Evolutionary conservation across 192 early-diverging fungal species (phyloP).

Genomic region (Backusella tuberculispora): DNA sequence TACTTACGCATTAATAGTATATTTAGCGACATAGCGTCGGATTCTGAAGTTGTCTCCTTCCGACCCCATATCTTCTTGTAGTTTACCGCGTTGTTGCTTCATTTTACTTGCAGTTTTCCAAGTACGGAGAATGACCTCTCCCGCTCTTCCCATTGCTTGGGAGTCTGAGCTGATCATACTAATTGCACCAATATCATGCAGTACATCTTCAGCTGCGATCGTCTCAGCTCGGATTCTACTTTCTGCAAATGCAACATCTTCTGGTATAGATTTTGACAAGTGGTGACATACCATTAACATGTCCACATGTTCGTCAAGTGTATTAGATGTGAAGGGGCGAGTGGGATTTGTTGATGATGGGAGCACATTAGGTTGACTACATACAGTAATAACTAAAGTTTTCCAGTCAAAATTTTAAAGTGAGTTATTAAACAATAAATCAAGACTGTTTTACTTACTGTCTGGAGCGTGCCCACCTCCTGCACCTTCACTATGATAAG

Average conservation of each 20-base stretch:
- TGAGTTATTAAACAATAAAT: neutral
- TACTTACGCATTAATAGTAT: constrained; percentile 94
- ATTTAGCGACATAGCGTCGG: constrained; percentile 93
- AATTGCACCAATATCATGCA: constrained; percentile 98
- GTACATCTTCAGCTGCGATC: constrained; percentile 95
- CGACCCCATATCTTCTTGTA: constrained; percentile 50
- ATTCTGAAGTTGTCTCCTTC: constrained; percentile 88
- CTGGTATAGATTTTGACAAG: constrained; percentile 90
- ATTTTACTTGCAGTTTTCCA: constrained; percentile 98
- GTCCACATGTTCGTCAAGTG: constrained; percentile 97
- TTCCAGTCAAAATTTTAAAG: neutral
- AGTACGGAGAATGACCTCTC: constrained; percentile 89
- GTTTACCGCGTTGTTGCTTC: constrained; percentile 79
- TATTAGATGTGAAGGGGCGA: constrained; percentile 91
- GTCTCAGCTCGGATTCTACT: constrained; percentile 95
- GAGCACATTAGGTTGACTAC: constrained; percentile 83
- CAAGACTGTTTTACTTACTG: constrained; percentile 37
- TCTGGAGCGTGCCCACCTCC: constrained; percentile 95
- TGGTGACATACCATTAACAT: constrained; percentile 99
- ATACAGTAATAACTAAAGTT: constrained; percentile 62
- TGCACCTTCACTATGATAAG: constrained; percentile 96
- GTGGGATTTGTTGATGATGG: constrained; percentile 97
- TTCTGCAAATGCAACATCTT: constrained; percentile 98
- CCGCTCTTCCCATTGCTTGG: constrained; percentile 97
- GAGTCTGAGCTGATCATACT: constrained; percentile 92